Base-by-base conservation (phyloP, 176 grass and related monocot species). In the maize (Zea mays) region DNA sequence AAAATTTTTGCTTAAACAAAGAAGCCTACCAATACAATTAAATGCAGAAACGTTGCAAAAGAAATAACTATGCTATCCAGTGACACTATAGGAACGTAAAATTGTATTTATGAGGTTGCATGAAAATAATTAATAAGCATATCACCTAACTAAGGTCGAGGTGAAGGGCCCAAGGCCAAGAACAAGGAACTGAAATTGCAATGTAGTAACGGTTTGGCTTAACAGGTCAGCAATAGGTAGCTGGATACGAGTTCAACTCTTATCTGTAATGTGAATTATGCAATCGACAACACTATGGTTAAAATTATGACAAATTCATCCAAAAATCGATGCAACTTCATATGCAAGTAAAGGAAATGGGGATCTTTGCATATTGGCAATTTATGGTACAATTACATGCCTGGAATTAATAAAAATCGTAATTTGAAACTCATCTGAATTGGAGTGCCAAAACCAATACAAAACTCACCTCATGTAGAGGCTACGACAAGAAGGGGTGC, bases 21-120 rank as follows among this genome's bases (percentile, higher is more conserved):
- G 10, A 79, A 65, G 11, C 62, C 59, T 79, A 47, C 11, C 10
- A 35, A 33, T 46, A 48, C 5, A 79, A 39, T 12, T 50, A 76
- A 44, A 33, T 42, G 65, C 43, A 54, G 54, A 77, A 71, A 79
- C 45, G n/a, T 66, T 59, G 48, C 40, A 65, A 79, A 59, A 46
- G 17, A 73, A 73, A 57, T 20, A 79, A 3, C 57, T 55, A 77
- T 27, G 1, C 17, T 59, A 19, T 40, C 1, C 10, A 16, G 37
- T 43, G 19, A 16, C 21, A 48, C 1, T 45, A 44, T 16, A 49
- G 40, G 10, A 13, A 46, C 33, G 37, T 40, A 2, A 20, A 50
- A 39, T 7, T 27, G 11, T n/a, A 33, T 27, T 38, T 5, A 4
- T 35, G 37, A 52, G 52, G 2, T 34, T 73, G 16, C 20, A 81